Percentiles rank a stretch among this genome's conserved stretches.
Conservation (phyloP, 169 alveolate genomes). For the Plasmodium vivax region DNA sequence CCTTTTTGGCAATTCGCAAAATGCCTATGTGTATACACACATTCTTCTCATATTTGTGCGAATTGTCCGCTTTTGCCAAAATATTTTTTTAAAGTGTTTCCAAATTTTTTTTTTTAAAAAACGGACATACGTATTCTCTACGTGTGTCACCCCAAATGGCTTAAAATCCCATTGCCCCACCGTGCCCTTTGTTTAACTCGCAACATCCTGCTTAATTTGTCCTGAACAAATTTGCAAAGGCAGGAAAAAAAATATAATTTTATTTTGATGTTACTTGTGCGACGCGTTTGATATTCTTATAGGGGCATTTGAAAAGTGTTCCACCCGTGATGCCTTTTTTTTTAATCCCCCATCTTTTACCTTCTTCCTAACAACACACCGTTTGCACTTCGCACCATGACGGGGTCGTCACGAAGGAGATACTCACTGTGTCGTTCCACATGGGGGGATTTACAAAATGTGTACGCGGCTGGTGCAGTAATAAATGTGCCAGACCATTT, state of each 20-base stretch:
- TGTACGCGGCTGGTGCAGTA: neutral
- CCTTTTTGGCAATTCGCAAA: neutral
- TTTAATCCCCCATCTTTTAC: neutral
- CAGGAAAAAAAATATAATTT: neutral
- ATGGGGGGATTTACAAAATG: neutral
- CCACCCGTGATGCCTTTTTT: neutral
- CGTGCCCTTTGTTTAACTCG: neutral
- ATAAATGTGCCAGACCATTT: neutral
- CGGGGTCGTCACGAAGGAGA: neutral
- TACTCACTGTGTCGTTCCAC: neutral
- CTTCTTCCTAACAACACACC: neutral
- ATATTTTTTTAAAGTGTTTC: neutral
- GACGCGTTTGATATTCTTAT: neutral
- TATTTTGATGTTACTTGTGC: neutral
- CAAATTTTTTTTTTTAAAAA: neutral
- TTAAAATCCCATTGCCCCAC: neutral
- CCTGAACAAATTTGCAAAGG: neutral
- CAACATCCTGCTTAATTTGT: neutral
- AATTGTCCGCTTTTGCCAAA: neutral
- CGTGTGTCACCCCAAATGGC: neutral
- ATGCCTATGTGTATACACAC: neutral
- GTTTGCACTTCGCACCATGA: neutral
- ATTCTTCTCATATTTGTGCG: neutral
- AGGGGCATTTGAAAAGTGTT: neutral
- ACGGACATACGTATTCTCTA: neutral